Base-by-base conservation (phyloP, 306 rosid species). In the Canavalia ensiformis region DNA sequence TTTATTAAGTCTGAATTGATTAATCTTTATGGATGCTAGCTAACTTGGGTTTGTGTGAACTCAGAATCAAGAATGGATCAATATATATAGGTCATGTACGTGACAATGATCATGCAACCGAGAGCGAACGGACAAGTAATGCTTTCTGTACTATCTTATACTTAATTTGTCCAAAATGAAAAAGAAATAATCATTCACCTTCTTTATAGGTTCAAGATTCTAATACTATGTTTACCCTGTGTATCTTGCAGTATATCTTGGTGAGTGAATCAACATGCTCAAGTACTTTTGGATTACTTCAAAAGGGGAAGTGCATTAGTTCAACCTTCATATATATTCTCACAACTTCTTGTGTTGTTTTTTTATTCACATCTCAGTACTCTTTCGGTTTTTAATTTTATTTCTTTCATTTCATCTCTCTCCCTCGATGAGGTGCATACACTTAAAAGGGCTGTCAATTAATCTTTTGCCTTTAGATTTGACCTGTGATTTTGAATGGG, bases 211-310 rank as follows among this genome's bases (percentile, higher is more conserved):
- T 45, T 45, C 37, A 67, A 68, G 8, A 46, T 74, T 74, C 67
- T 73, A 25, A 73, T 51, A 3, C 28, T 56, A 55, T 55, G 11
- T 56, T 55, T 5, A 74, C 78, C 78, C 18, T 56, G 41, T 74
- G 63, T 34, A 6, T 54, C 39, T 74, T 56, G 67, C 30, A 11
- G 78, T 58, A 25, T 41, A 56, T 11, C 67, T 74, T 74, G 78
- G 78, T 41, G 78, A 74, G 78, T 56, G 55, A 74, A 41, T 25
- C 66, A 72, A 39, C 66, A 10, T 41, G 52, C 66, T 55, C 67
- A 41, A 56, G 51, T 37, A 28, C 41, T 25, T 73, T 54, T 74
- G 9, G 37, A 74, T 41, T 25, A 54, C 51, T 39, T n/a, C 67
- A 35, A 56, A 74, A 74, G 41, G 67, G 78, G 42, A 56, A 73